These are phyloP conservation scores for Chrysoporthe austroafricana DNA, from an alignment of 2,329 filamentous ascomycete genomes.

Conservation along the genomic window DNA sequence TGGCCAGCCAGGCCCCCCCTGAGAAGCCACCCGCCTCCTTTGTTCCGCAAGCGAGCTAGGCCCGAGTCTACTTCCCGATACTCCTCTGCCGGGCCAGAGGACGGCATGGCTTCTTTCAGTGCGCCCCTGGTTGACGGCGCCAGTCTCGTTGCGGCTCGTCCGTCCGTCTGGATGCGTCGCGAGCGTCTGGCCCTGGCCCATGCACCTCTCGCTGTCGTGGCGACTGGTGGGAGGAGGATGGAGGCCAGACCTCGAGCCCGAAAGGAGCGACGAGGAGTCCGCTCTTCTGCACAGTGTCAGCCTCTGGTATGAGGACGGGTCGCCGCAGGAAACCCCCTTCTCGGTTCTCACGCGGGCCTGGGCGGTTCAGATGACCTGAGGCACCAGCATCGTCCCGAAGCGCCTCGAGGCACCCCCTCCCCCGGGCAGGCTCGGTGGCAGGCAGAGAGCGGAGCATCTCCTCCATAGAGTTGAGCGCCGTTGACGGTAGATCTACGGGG, in stretches of 20 bases:
- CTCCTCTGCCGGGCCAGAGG: background rate
- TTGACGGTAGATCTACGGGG: conserved; percentile 4
- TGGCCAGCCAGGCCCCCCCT: conserved; percentile 16
- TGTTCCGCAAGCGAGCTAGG: conserved; percentile 18
- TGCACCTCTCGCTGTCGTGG: conserved; percentile 12
- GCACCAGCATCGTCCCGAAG: conserved; percentile 7
- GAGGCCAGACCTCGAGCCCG: background rate
- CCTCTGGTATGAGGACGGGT: background rate
- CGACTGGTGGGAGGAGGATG: background rate
- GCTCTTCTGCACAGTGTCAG: background rate
- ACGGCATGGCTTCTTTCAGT: background rate
- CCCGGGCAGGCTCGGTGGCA: background rate
- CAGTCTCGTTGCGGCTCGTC: conserved; percentile 3
- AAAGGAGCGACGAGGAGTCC: no score
- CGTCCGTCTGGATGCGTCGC: conserved; percentile 7
- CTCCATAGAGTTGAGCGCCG: conserved; percentile 10
- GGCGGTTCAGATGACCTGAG: conserved; percentile 12
- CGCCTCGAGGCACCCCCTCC: no score
- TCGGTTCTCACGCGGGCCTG: background rate
- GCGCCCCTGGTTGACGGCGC: background rate
- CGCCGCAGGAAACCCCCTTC: background rate
- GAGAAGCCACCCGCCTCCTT: conserved; percentile 15
- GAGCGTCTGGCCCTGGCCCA: background rate
- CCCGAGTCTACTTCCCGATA: background rate
- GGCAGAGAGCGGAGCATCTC: conserved; percentile 22